Base-by-base conservation (phyloP, 805 yeast species). In the Kregervanrija delftensis region DNA sequence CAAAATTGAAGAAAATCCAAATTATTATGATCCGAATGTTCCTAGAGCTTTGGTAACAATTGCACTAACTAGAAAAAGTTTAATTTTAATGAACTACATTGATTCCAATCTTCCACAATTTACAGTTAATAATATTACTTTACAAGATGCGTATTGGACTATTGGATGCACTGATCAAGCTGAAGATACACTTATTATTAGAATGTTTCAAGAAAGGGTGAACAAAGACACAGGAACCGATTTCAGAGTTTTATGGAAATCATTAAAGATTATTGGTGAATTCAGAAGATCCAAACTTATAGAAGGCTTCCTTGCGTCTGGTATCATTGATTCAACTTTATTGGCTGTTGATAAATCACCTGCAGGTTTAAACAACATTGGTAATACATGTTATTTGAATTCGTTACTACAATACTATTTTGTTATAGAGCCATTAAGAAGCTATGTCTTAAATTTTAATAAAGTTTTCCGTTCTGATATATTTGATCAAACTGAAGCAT, bases 371-470 rank as follows among this genome's bases (percentile, higher is more conserved):
- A 86, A 84, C 63, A 93, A 93, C 59, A 90, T 89, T 49, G 99
- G 99, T 17, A 93, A 93, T 60, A 91, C 99, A 0, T 93, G 99
- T 63, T 90, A 90, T 54, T 69, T 93, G 61, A 91, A 93, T 60
- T 91, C 98, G 0, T 69, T 93, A 40, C 66, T 91, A 36, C 99
- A 91, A 59, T 91, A 84, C 57, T 91, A 88, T 61, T 93, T 89
- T 66, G 84, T 88, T 6, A 77, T 93, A 38, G 77, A 78, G 45
- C 97, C 96, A 0, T 67, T 93, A 35, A 72, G 97, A 46, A 77
- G 83, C 3, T 72, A 74, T 48, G 73, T 88, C 14, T 53, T 86
- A 43, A 54, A 68, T 2, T 89, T 85, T 53, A 69, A 76, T 39
- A 74, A 64, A 16, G 56, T 62, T 8, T 49, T 56, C 13, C 55